These are phyloP conservation scores for Cephaloascus fragrans DNA, from an alignment of 805 yeast genomes.

Conservation along the genomic window DNA sequence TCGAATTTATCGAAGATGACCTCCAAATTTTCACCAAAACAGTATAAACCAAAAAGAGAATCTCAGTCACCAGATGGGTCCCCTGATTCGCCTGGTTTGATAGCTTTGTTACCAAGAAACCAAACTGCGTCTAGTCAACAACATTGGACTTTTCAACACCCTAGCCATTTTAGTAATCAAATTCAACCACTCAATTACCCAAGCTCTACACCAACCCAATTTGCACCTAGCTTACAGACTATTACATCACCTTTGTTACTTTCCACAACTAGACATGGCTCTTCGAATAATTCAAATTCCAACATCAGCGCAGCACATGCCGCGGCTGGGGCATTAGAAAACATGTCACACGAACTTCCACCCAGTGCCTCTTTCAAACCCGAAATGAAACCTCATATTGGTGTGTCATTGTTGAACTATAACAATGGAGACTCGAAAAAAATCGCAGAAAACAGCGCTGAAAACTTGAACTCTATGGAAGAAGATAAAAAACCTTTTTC, in stretches of 20 bases:
- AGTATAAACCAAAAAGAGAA: conserved; percentile 18
- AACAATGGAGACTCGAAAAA: neutral
- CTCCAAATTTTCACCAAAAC: conserved; percentile 23
- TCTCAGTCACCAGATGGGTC: conserved; percentile 1
- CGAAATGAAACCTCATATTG: neutral
- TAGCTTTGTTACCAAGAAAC: neutral
- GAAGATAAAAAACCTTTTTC: conserved; percentile 13
- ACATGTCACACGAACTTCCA: conserved; percentile 19
- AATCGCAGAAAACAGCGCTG: neutral
- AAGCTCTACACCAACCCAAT: conserved; percentile 59
- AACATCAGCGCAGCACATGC: conserved; percentile 8
- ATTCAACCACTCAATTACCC: conserved; percentile 59
- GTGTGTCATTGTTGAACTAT: neutral
- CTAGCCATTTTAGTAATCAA: conserved; percentile 14
- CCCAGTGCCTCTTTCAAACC: too few relatives aligned
- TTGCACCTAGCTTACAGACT: conserved; percentile 52
- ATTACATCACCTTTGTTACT: conserved; percentile 58
- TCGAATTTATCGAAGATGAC: too few relatives aligned
- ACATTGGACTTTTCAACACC: conserved; percentile 3
- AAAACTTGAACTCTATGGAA: too few relatives aligned
- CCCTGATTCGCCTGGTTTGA: conserved; percentile 2
- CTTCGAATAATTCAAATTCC: too few relatives aligned
- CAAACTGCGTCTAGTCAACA: conserved; percentile 1
- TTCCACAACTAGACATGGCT: conserved; percentile 33
- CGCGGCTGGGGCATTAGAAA: conserved; percentile 32